phyloP scores from a whole-genome alignment of 805 yeast species.

The Metschnikowia amazonensis region DNA sequence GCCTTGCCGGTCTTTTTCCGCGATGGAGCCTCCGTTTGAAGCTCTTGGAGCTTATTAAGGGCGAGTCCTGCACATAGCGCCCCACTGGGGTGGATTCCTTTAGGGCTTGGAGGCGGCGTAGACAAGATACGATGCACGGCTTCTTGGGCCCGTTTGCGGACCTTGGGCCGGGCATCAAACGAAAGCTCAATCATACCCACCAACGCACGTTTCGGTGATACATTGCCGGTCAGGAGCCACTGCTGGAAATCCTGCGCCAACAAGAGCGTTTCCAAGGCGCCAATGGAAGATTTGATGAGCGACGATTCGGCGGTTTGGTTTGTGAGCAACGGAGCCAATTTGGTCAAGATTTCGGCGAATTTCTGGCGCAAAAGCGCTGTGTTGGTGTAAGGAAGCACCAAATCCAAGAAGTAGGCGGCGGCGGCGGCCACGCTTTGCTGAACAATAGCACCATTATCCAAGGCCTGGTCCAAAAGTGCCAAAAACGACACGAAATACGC shows the following conservation, averaged over 20 bases:
- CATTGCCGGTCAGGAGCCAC: constrained; percentile 60
- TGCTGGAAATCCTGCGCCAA: constrained; percentile 74
- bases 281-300: constrained; percentile 75
- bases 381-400: constrained; percentile 73
- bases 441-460: constrained; percentile 44
- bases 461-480: constrained; percentile 73
- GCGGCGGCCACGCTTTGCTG: constrained; percentile 68
- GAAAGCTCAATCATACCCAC: constrained; percentile 74
- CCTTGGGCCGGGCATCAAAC: constrained; percentile 88
- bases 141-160: constrained; percentile 91
- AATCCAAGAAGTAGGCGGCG: constrained; percentile 75
- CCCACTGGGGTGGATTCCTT: constrained; percentile 76
- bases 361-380: constrained; percentile 64
- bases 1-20: constrained; percentile 38
- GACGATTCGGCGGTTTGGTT: constrained; percentile 72
- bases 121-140: constrained; percentile 64
- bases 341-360: constrained; percentile 72
- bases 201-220: constrained; percentile 79
- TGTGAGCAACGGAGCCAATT: constrained; percentile 77
- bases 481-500: constrained; percentile 84
- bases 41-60: constrained; percentile 48
- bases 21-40: constrained; percentile 33
- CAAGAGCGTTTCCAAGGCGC: constrained; percentile 75
- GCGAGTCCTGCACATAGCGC: constrained; percentile 64
- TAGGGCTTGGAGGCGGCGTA: constrained; percentile 73